phyloP scores from a whole-genome alignment of 2,329 filamentous ascomycete species.

The Diaporthe caulivora region DNA sequence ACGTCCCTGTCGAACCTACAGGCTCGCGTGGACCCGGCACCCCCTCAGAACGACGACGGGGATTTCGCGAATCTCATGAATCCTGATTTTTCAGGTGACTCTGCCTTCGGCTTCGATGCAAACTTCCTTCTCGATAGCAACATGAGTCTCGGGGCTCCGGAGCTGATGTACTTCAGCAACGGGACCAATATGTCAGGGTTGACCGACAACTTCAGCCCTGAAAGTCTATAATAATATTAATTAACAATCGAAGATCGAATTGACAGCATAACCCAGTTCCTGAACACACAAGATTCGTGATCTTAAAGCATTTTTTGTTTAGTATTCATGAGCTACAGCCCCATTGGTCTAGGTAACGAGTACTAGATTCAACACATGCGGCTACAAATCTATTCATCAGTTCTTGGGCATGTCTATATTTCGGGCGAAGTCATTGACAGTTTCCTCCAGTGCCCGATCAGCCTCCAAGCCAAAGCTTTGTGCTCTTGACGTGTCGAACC shows the following conservation, averaged over 20 bases:
- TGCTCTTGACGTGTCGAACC: constrained; percentile 54
- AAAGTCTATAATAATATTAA: not conserved
- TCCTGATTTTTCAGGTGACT: not conserved
- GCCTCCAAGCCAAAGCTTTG: not conserved
- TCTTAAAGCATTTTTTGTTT: not conserved
- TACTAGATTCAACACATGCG: too few species aligned
- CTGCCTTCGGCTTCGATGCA: not conserved
- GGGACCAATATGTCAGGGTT: constrained; percentile 43
- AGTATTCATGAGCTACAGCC: not conserved
- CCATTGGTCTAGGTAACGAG: not conserved
- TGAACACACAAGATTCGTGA: not conserved
- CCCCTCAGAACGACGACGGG: not conserved
- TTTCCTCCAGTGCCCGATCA: not conserved
- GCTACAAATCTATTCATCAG: too few species aligned
- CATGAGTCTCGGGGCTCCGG: constrained; percentile 16
- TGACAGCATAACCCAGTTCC: not conserved
- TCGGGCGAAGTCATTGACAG: not conserved
- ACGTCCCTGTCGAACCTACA: not conserved
- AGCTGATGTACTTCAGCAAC: constrained; percentile 25
- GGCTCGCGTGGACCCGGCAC: not conserved
- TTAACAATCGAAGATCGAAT: too few species aligned
- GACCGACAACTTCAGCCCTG: not conserved
- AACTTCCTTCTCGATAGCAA: constrained; percentile 25
- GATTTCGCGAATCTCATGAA: not conserved
- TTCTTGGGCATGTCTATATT: not conserved